Evolutionary conservation across 2,329 filamentous ascomycete genomes (phyloP).

Genomic region (Neonectria ditissima): DNA sequence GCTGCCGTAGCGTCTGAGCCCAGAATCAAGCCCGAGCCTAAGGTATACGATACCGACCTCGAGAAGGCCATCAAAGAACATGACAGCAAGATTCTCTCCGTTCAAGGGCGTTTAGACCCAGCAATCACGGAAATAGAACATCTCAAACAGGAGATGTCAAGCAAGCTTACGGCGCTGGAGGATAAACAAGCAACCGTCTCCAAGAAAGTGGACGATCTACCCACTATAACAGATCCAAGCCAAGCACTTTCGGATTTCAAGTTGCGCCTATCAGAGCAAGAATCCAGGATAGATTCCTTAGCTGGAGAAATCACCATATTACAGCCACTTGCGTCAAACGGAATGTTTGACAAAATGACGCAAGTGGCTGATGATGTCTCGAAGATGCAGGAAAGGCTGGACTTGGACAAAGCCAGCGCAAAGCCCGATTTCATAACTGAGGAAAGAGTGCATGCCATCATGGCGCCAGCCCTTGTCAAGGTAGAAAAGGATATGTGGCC

Average conservation of each 20-base stretch:
- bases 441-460: slow-evolving; percentile 25
- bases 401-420: neutral
- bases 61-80: neutral
- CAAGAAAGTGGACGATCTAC: neutral
- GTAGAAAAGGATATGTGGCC: slow-evolving; percentile 25
- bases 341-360: slow-evolving; percentile 11
- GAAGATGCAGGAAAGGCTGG: slow-evolving; percentile 7
- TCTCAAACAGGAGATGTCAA: neutral
- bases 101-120: neutral
- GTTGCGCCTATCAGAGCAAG: slow-evolving; percentile 16
- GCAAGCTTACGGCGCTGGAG: neutral
- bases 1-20: neutral
- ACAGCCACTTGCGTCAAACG: slow-evolving; percentile 8
- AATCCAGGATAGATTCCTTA: slow-evolving; percentile 22
- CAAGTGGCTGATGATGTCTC: slow-evolving; percentile 11
- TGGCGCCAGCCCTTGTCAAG: slow-evolving; percentile 21
- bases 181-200: neutral
- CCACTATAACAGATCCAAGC: neutral
- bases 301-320: slow-evolving; percentile 12
- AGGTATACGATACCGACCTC: neutral
- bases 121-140: neutral
- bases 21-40: neutral
- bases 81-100: neutral
- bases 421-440: neutral
- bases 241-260: neutral